These are phyloP conservation scores for Bretziella fagacearum DNA, from an alignment of 2,329 filamentous ascomycete species.

Conservation along the genomic window DNA sequence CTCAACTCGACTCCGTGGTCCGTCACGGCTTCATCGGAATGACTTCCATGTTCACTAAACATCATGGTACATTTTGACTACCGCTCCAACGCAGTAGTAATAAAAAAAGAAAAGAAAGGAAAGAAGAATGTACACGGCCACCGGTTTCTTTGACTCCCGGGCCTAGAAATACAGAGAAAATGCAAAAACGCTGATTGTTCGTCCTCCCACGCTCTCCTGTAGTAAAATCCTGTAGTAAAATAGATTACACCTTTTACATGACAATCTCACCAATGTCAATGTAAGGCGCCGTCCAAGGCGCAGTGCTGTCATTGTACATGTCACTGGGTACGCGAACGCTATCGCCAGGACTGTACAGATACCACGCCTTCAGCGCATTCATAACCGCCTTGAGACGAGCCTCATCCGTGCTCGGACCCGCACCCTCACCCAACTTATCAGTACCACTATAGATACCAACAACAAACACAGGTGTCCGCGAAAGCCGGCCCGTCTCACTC, in stretches of 20 bases:
- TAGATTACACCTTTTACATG: constrained; percentile 18
- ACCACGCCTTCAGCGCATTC: constrained; percentile 82
- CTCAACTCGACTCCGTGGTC: no score
- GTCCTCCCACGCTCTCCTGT: not conserved
- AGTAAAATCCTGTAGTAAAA: not conserved
- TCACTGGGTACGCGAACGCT: constrained; percentile 52
- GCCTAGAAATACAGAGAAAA: constrained; percentile 8
- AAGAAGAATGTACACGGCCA: constrained; percentile 14
- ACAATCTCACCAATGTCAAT: constrained; percentile 58
- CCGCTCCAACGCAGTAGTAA: not conserved
- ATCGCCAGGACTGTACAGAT: constrained; percentile 69
- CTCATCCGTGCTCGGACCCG: constrained; percentile 58
- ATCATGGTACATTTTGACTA: constrained; percentile 6
- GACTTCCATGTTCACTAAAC: not conserved
- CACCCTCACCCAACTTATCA: constrained; percentile 86
- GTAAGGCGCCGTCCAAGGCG: constrained; percentile 48
- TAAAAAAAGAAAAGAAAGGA: not conserved
- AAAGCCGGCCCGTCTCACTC: constrained; percentile 75
- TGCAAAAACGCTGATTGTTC: not conserved
- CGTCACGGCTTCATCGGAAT: no score
- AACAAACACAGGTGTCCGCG: constrained; percentile 75
- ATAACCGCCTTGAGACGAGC: constrained; percentile 68
- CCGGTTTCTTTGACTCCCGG: not conserved
- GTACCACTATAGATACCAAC: constrained; percentile 85
- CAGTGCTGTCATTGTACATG: constrained; percentile 43